Percentiles rank a stretch among this genome's conserved stretches.
Conservation (phyloP, 1,139 yeast genomes). For the Sugiyamaella paludigena region DNA sequence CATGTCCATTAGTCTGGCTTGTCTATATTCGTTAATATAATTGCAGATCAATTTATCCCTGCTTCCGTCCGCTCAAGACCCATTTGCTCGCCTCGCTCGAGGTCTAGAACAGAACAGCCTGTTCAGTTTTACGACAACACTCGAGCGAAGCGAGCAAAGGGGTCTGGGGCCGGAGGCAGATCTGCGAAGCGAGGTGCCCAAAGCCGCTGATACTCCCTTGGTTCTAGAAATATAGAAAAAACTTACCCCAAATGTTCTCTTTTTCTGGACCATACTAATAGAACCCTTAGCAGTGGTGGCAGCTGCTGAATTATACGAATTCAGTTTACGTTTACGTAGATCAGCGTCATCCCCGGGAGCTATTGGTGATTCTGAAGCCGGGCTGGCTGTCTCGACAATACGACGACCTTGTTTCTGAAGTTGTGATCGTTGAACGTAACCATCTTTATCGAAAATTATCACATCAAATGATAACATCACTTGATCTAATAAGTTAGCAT, state of each 20-base stretch:
- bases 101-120: no score
- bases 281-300: background rate
- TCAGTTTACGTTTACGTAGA: background rate
- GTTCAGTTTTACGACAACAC: no score
- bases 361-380: background rate
- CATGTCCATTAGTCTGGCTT: no score
- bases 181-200: no score
- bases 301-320: slow-evolving; percentile 1
- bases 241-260: slow-evolving; percentile 14
- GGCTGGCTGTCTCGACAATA: background rate
- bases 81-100: no score
- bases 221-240: no score
- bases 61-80: no score
- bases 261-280: background rate
- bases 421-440: slow-evolving; percentile 5
- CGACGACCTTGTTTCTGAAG: slow-evolving; percentile 4
- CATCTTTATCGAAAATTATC: slow-evolving; percentile 7
- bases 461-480: slow-evolving; percentile 18
- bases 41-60: no score
- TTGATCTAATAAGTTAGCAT: slow-evolving; percentile 1
- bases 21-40: no score
- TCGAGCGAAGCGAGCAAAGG: no score
- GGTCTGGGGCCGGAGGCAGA: no score
- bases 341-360: slow-evolving; percentile 5
- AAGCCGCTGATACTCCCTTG: no score